These are phyloP conservation scores for Verticillium alfalfae DNA, from an alignment of 2,329 filamentous ascomycete species.

Conservation along the genomic window DNA sequence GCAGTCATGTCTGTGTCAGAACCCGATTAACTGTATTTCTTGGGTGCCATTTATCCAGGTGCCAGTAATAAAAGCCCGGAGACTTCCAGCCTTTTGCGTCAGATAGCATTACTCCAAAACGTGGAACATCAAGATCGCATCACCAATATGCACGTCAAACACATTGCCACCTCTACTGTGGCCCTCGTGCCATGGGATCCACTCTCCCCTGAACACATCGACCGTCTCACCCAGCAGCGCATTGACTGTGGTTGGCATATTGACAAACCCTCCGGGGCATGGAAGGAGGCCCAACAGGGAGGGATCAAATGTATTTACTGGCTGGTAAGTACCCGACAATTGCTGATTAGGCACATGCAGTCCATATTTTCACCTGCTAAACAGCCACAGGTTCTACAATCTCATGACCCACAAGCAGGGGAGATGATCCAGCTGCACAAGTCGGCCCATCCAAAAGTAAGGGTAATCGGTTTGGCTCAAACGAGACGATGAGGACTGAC, in stretches of 20 bases:
- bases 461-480: background rate
- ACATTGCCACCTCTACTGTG: background rate
- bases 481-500: background rate
- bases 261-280: constrained; percentile 9
- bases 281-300: constrained; percentile 13
- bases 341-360: background rate
- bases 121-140: too few species aligned
- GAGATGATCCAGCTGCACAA: constrained; percentile 21
- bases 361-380: background rate
- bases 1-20: too few species aligned
- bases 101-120: background rate
- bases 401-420: constrained; percentile 20
- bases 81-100: background rate
- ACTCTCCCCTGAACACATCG: constrained; percentile 13
- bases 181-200: constrained; percentile 19
- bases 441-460: constrained; percentile 17
- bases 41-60: too few species aligned
- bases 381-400: constrained; percentile 19
- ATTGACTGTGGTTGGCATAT: constrained; percentile 17
- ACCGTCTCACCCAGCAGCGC: constrained; percentile 16
- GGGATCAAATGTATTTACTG: constrained; percentile 14
- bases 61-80: too few species aligned
- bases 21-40: too few species aligned
- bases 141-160: background rate
- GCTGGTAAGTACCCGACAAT: constrained; percentile 10